These are phyloP conservation scores for Thielaviopsis euricoi DNA, from an alignment of 2,329 filamentous ascomycete species.

Conservation along the genomic window DNA sequence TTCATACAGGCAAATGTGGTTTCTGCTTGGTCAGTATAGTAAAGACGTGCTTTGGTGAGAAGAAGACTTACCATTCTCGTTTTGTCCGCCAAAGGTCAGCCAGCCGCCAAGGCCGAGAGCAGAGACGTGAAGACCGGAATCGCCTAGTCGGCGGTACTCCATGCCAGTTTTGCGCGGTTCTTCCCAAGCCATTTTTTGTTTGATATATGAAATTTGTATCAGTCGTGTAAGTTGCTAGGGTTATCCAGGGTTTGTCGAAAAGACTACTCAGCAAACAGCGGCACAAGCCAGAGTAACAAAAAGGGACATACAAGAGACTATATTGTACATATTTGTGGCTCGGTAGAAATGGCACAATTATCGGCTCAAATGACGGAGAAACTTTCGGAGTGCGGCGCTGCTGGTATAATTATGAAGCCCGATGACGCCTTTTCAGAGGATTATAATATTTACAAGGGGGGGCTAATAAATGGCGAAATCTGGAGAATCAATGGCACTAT, in stretches of 20 bases:
- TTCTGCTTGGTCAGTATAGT: conserved; percentile 15
- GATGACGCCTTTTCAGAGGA: background rate
- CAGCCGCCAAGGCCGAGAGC: conserved; percentile 47
- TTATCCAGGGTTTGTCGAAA: background rate
- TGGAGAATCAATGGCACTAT: conserved; percentile 4
- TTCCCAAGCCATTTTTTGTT: conserved; percentile 23
- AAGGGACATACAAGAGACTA: background rate
- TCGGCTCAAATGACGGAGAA: conserved; percentile 15
- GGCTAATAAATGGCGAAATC: conserved; percentile 6
- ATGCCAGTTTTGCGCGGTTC: conserved; percentile 29
- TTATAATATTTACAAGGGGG: background rate
- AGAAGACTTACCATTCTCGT: conserved; percentile 6
- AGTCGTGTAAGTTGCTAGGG: background rate
- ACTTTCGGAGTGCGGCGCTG: conserved; percentile 12
- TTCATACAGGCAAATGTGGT: conserved; percentile 42
- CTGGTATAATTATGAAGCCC: background rate
- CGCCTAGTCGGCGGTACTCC: conserved; percentile 26
- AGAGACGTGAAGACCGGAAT: conserved; percentile 44
- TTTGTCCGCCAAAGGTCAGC: conserved; percentile 50
- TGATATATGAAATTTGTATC: background rate
- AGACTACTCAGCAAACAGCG: background rate
- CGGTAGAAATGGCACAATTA: background rate
- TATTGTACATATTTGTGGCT: background rate
- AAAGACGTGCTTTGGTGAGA: background rate
- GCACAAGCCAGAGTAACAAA: background rate